Percentiles rank a stretch among this genome's conserved stretches.
Conservation (phyloP, 2,329 filamentous ascomycete genomes). For the Cladosporium phlei region DNA sequence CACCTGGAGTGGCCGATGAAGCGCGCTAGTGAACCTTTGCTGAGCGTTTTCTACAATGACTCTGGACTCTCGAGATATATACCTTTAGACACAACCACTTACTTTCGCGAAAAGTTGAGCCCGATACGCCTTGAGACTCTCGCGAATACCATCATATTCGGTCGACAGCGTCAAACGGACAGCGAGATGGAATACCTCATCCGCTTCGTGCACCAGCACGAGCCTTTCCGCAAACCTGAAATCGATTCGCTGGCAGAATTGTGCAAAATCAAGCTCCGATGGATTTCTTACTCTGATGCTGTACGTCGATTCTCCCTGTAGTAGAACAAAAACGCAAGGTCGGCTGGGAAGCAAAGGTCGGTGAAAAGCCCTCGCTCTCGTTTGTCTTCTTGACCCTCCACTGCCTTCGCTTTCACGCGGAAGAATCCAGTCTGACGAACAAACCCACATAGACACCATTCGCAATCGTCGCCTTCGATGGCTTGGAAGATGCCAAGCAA, state of each 20-base stretch:
- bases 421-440: not conserved
- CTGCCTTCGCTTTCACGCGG: not conserved
- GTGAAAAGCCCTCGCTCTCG: not conserved
- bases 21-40: conserved; percentile 13
- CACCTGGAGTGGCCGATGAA: not conserved
- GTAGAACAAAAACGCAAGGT: not conserved
- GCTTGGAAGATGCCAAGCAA: conserved; percentile 14
- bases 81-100: too few relatives aligned
- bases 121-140: too few relatives aligned
- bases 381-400: not conserved
- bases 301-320: conserved; percentile 48
- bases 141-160: too few relatives aligned
- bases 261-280: conserved; percentile 61
- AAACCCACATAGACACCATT: conserved; percentile 66
- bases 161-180: too few relatives aligned
- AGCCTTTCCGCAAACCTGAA: conserved; percentile 84
- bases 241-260: conserved; percentile 72
- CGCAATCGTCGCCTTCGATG: conserved; percentile 63
- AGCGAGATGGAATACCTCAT: conserved; percentile 69
- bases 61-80: not conserved
- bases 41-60: conserved; percentile 13
- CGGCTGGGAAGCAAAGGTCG: not conserved
- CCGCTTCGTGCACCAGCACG: conserved; percentile 82
- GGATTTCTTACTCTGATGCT: conserved; percentile 68
- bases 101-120: too few relatives aligned